These are phyloP conservation scores for Citeromyces hawaiiensis DNA, from an alignment of 1,139 yeast species.

Conservation along the genomic window DNA sequence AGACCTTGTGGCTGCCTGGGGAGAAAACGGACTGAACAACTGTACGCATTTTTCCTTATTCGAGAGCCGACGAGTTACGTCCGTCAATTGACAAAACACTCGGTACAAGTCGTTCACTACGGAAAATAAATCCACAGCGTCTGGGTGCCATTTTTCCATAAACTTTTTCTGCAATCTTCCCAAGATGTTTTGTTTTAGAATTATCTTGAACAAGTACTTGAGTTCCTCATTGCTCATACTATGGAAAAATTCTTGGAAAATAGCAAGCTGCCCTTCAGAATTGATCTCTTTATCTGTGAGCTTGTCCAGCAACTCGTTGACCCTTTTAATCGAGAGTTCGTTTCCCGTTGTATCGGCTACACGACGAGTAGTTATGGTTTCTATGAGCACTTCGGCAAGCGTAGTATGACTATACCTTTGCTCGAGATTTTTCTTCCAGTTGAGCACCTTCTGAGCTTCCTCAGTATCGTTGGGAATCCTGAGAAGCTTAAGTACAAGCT, in stretches of 20 bases:
- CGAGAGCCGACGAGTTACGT: conserved; percentile 29
- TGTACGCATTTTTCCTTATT: conserved; percentile 31
- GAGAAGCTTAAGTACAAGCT: conserved; percentile 29
- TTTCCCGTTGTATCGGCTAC: conserved; percentile 21
- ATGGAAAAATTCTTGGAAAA: conserved; percentile 38
- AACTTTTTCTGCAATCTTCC: conserved; percentile 51
- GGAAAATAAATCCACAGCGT: conserved; percentile 50
- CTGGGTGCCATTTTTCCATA: conserved; percentile 67
- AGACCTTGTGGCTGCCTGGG: conserved; percentile 54
- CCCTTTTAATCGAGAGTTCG: conserved; percentile 34
- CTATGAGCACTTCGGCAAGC: conserved; percentile 13
- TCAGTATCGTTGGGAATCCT: conserved; percentile 36
- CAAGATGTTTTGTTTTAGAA: conserved; percentile 45
- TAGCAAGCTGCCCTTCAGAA: conserved; percentile 16
- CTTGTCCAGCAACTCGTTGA: conserved; percentile 45
- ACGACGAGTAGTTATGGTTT: conserved; percentile 23
- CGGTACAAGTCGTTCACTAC: conserved; percentile 55
- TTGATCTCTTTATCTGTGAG: conserved; percentile 22
- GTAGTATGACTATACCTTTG: conserved; percentile 15
- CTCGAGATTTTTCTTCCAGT: conserved; percentile 27
- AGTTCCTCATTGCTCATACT: conserved; percentile 51
- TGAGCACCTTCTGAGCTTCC: conserved; percentile 29
- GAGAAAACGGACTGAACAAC: conserved; percentile 46
- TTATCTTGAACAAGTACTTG: conserved; percentile 54
- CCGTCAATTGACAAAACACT: conserved; percentile 46